Conservation (phyloP, 139 green algal species). For the Haematococcus lacustris region DNA sequence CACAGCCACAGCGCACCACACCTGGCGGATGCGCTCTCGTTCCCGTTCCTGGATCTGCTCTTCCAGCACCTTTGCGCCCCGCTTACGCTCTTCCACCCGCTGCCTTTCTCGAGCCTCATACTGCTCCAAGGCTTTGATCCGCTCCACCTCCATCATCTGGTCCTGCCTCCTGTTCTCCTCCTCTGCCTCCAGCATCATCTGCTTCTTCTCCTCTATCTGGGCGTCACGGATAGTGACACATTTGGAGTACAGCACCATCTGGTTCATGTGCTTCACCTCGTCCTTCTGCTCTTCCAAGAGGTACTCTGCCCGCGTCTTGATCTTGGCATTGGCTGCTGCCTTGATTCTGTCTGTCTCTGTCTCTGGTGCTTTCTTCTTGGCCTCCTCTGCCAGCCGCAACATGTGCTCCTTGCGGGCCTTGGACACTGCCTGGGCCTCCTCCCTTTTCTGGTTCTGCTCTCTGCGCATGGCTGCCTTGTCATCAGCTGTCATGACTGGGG, state of each 20-base stretch:
- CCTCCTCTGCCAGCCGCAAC: conserved; percentile 63
- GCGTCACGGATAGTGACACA: conserved; percentile 77
- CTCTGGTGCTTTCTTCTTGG: conserved; percentile 39
- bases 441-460: neutral
- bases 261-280: conserved; percentile 85
- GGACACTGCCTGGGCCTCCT: conserved; percentile 26
- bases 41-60: conserved; percentile 71
- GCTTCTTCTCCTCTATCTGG: conserved; percentile 78
- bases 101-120: conserved; percentile 62
- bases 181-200: conserved; percentile 48
- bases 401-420: conserved; percentile 67
- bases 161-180: conserved; percentile 50
- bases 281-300: conserved; percentile 68
- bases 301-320: conserved; percentile 30
- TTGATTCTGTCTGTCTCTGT: conserved; percentile 61
- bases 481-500: conserved; percentile 52
- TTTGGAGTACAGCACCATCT: conserved; percentile 85
- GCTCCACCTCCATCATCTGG: conserved; percentile 79
- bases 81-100: conserved; percentile 47
- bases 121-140: conserved; percentile 50
- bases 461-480: conserved; percentile 33
- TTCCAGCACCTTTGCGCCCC: conserved; percentile 59
- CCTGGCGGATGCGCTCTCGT: conserved; percentile 33
- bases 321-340: conserved; percentile 12
- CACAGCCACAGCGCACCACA: too few relatives aligned